Base-by-base conservation (phyloP, 2,329 filamentous ascomycete genomes). In the Epichloe sibirici region DNA sequence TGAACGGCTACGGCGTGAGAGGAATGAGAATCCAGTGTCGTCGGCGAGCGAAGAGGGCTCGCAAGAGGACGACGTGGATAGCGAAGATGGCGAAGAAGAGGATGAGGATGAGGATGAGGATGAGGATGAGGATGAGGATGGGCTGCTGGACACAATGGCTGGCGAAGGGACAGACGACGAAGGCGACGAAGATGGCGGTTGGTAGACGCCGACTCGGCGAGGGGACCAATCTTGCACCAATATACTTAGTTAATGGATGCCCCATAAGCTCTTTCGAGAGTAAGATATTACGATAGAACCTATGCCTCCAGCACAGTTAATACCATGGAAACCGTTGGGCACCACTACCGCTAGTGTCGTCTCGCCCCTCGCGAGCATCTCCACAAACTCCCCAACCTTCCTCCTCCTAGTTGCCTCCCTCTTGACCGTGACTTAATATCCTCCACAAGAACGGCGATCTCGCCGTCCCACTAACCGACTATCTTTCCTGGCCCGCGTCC, bases 391-490 rank as follows among this genome's bases (percentile, higher is more conserved):
- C 28, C 61, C 63, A 25, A 78, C 74, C 52, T 67, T 65, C 43
- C 62, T 62, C 51, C 55, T 57, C 23, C 68, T 59, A 34, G 65
- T 72, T 40, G 69, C 70, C 0, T 59, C 61, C 23, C 57, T 61
- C 56, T 66, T 71, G 39, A 69, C 67, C 6, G 70, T 76, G 56
- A 72, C 64, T 5, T 13, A 17, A 17, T 17, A 79, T 57, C 15
- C 73, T 65, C 58, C 66, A 68, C 3, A 79, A 57, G 13, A 78
- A 71, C 0, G 67, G 46, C 59, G 74, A 81, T 5, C 72, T 64
- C 52, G 74, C 69, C 4, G 68, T 65, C 75, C 79, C 79, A 83
- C 1, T 79, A 66, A 0, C 81, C 79, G 66, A 0, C 81, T 80
- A 57, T 83, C 78, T 0, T 65, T 68, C 62, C 75, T 78, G 0